Evolutionary conservation across 352 stramenopile genomes (phyloP).

Genomic region (Pythium grandisporangium): DNA sequence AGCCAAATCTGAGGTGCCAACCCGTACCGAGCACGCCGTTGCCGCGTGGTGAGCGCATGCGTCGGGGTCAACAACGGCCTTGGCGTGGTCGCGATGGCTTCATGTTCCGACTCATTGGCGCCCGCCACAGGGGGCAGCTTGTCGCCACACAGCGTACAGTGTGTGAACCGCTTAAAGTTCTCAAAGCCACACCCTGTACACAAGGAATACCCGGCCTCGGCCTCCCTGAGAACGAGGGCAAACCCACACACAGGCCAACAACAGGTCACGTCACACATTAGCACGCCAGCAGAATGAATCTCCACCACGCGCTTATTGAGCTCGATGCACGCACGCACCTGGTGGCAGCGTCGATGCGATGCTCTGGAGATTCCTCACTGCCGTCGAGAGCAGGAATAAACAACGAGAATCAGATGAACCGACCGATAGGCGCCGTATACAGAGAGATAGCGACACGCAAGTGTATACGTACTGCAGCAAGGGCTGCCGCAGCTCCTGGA

Average conservation of each 20-base stretch:
- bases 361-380: conserved; percentile 31
- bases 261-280: background rate
- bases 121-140: conserved; percentile 28
- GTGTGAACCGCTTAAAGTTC: conserved; percentile 60
- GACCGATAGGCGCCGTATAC: too few species aligned
- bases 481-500: conserved; percentile 36
- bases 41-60: conserved; percentile 9
- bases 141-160: conserved; percentile 59
- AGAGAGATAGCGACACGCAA: too few species aligned
- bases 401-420: too few species aligned
- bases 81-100: too few species aligned
- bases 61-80: too few species aligned
- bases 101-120: too few species aligned
- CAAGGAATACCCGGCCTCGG: conserved; percentile 31
- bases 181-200: conserved; percentile 57
- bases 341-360: conserved; percentile 55
- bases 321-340: conserved; percentile 6
- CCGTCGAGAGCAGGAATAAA: too few species aligned
- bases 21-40: conserved; percentile 4
- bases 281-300: background rate
- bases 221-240: conserved; percentile 46
- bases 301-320: background rate
- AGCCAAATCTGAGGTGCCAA: background rate
- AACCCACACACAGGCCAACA: background rate
- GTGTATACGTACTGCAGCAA: conserved; percentile 29